Evolutionary conservation across 768 basidiomycete species (phyloP), one percentile per base, ranked within the genome.

Genomic region (Obba rivulosa): DNA sequence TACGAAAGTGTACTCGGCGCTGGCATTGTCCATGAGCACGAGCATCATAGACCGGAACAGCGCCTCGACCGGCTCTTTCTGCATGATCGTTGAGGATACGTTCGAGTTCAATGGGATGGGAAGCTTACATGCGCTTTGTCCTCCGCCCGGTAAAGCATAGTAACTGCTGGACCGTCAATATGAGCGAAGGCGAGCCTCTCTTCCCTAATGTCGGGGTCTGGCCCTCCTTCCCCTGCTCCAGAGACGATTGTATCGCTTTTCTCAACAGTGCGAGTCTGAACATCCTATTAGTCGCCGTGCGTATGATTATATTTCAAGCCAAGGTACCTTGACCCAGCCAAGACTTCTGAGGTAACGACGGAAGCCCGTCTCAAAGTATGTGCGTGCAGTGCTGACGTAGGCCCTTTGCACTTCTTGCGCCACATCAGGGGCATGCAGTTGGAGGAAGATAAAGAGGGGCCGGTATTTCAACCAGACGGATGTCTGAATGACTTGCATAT

Each of bases 311-410:
- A 3, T 4, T 18, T 4, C 2, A 46, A 22, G 22, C 14, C n/a
- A 16, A 37, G 69, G 42, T 38, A 87, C 87, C 75, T 87, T 89
- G 44, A 98, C 76, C 66, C 75, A 81, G 31, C 82, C 79, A 41
- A 99, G 70, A 60, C 84, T 86, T 39, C 96, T 75, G 20, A 83
- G 77, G 63, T 98, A 99, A 37, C 96, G 72, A 52, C 96, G 73
- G 63, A 97, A 94, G 0, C 87, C 91, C 18, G 96, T 98, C 68
- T 99, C 96, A 51, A 92, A 97, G 64, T 96, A 99, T 18, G 89
- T 78, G 35, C 93, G 81, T 13, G 89, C 86, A 22, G 87, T 80
- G 28, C 78, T 78, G 23, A 87, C 70, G 64, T 99, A 99, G 2
- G 89, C 84, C 44, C 91, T 75, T 62, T 92, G 92, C 20, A 99